Percentiles rank a stretch among this genome's conserved stretches.
phyloP scores from a whole-genome alignment of 2,329 filamentous ascomycete genomes.

The Didymella keratinophila region DNA sequence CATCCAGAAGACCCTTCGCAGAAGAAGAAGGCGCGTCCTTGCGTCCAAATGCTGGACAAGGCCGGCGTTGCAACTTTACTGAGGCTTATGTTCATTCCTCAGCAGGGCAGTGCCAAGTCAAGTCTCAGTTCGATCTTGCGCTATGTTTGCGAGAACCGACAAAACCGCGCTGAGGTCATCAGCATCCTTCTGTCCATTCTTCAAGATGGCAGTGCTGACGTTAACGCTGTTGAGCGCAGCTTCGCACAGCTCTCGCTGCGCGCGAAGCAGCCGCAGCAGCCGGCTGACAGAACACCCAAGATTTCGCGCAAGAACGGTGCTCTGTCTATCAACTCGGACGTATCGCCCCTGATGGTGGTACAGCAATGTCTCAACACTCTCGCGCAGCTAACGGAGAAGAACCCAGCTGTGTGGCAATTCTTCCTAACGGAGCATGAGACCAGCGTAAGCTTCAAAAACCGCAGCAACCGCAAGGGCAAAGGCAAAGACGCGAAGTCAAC shows the following conservation, averaged over 20 bases:
- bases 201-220: constrained; percentile 92
- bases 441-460: constrained; percentile 77
- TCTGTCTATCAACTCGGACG: constrained; percentile 75
- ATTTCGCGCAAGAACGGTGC: constrained; percentile 77
- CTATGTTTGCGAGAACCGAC: constrained; percentile 94
- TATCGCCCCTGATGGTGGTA: constrained; percentile 92
- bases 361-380: constrained; percentile 92
- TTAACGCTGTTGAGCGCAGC: constrained; percentile 92
- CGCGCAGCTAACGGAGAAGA: constrained; percentile 82
- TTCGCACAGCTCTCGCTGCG: constrained; percentile 92
- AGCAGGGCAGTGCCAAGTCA: constrained; percentile 83
- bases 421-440: constrained; percentile 96
- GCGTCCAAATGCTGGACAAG: constrained; percentile 97
- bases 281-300: constrained; percentile 80
- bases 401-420: constrained; percentile 85
- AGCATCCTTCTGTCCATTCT: constrained; percentile 91
- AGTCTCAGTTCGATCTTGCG: constrained; percentile 87
- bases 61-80: constrained; percentile 93
- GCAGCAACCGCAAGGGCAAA: constrained; percentile 83
- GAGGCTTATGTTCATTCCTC: constrained; percentile 97
- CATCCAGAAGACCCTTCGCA: constrained; percentile 57
- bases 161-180: constrained; percentile 92
- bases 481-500: constrained; percentile 82
- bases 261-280: constrained; percentile 75
- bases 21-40: constrained; percentile 75